A percentile compares a stretch with the other conserved stretches of the same genome.
Evolutionary conservation across 2,329 filamentous ascomycete genomes (phyloP).

Genomic region (Arachnomyces sp.): DNA sequence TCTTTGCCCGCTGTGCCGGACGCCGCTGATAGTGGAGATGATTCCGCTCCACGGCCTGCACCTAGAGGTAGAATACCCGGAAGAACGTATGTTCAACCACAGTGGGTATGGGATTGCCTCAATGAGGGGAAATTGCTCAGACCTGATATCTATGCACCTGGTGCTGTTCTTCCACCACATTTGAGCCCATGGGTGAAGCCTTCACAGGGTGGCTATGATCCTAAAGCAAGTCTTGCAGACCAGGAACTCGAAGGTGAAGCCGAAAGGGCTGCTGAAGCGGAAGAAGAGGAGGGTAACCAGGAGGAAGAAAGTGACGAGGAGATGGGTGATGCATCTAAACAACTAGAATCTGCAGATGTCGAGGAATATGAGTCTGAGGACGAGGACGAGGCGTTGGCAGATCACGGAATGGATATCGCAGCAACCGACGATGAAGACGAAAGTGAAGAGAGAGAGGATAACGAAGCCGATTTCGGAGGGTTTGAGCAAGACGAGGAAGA

Average conservation of each 20-base stretch:
- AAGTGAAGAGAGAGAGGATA: slow-evolving; percentile 38
- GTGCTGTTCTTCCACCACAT: slow-evolving; percentile 84
- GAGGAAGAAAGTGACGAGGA: slow-evolving; percentile 33
- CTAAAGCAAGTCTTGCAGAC: slow-evolving; percentile 73
- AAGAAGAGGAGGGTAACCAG: slow-evolving; percentile 44
- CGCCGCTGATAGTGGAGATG: slow-evolving; percentile 41
- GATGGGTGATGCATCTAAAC: slow-evolving; percentile 30
- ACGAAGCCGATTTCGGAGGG: slow-evolving; percentile 42
- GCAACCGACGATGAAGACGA: slow-evolving; percentile 40
- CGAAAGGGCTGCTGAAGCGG: slow-evolving; percentile 58
- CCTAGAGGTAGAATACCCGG: slow-evolving; percentile 76
- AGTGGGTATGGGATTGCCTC: slow-evolving; percentile 97
- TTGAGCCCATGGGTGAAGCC: slow-evolving; percentile 91
- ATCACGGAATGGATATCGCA: slow-evolving; percentile 45
- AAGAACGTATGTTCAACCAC: slow-evolving; percentile 86
- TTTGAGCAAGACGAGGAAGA: slow-evolving; percentile 48
- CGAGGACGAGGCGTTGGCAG: slow-evolving; percentile 38
- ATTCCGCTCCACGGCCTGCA: slow-evolving; percentile 40
- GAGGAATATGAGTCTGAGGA: slow-evolving; percentile 41
- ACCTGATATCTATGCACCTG: slow-evolving; percentile 81
- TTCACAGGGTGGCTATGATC: slow-evolving; percentile 83
- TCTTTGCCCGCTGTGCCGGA: slow-evolving; percentile 38
- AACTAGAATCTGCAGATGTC: slow-evolving; percentile 15
- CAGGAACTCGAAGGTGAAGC: slow-evolving; percentile 85
- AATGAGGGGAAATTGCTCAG: slow-evolving; percentile 86